Conservation (phyloP, 495 filamentous ascomycete species). For the Platismatia glauca region DNA sequence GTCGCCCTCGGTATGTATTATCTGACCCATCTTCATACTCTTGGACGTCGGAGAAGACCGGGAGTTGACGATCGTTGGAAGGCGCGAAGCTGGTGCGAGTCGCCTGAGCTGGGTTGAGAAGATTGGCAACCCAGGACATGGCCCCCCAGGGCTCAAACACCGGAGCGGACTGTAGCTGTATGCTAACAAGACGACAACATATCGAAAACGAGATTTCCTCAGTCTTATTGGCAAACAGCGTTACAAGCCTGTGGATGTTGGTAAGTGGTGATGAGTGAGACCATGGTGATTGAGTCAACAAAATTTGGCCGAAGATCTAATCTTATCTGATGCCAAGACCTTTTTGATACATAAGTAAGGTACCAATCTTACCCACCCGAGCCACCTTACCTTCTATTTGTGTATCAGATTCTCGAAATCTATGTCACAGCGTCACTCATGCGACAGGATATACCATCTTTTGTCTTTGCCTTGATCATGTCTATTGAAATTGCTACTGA, state of each 20-base stretch:
- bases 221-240: too few species aligned
- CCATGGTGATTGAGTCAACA: neutral
- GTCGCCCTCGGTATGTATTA: neutral
- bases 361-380: too few species aligned
- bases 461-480: neutral
- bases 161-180: neutral
- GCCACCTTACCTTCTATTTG: too few species aligned
- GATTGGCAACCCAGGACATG: constrained; percentile 22
- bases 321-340: neutral
- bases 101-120: constrained; percentile 11
- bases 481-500: neutral
- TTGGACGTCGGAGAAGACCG: constrained; percentile 8
- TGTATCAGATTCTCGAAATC: too few species aligned
- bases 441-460: too few species aligned
- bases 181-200: neutral
- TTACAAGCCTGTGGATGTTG: too few species aligned
- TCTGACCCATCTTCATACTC: neutral
- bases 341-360: too few species aligned
- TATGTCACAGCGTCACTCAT: too few species aligned
- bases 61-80: neutral
- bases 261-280: too few species aligned
- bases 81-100: constrained; percentile 3
- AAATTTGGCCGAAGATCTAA: neutral
- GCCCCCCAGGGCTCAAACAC: constrained; percentile 9
- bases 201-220: neutral